Evolutionary conservation across 1,139 yeast species (phyloP), one percentile per base, ranked within the genome.

Genomic region (Pichia sp.): DNA sequence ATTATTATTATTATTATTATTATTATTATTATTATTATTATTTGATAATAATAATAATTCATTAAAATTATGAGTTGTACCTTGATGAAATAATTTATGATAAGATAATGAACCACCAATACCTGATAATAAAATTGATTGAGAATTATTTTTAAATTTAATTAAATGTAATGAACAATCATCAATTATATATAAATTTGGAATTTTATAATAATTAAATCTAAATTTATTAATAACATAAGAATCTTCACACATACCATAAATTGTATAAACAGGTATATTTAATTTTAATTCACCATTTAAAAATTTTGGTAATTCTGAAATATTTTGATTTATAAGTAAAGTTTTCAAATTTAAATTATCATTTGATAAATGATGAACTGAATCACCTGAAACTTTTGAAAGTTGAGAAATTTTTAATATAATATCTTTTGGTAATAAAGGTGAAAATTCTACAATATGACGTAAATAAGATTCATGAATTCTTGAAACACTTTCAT

Each of bases 201-300:
- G 76, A 4, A 85, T 71, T 3, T 50, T 49, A 50, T 76, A 73
- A 16, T 68, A 66, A 10, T 82, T 83, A 41, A 67, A 61, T 44
- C 80, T 73, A 59, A 85, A 74, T 63, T 76, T 76, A 52, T 78
- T 76, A 38, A 85, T 66, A 23, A 85, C 83, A 9, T 70, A 61
- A 2, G 87, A 78, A 58, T 85, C 95, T 59, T 85, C 95, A 44
- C 82, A 71, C 54, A 85, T 82, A 0, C 94, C 94, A 57, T 76
- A 81, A 20, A 82, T 78, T 5, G 90, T 78, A 62, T 85, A 85
- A 1, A 85, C 87, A 0, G 94, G 92, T 12, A 81, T 74, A 16
- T 72, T 65, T 34, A 85, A 66, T 38, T 48, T 55, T 34, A 59
- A 58, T 27, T 65, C 65, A 2, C 87, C 87, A 4, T 61, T 52